Base-by-base conservation (phyloP, 768 basidiomycete genomes). In the Pulveroboletus ravenelii region DNA sequence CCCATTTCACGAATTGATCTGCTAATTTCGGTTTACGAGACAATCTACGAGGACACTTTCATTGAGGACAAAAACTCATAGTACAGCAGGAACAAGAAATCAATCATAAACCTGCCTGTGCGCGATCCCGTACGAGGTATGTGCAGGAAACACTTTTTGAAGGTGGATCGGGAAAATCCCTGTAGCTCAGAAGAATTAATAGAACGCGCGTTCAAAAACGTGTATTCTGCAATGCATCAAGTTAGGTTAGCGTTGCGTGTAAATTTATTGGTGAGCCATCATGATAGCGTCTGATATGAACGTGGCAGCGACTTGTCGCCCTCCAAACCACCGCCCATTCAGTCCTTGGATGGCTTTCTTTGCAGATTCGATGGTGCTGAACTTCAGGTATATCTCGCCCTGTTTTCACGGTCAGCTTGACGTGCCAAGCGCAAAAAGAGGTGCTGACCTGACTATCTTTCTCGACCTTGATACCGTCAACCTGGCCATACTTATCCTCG, bases 341-440 rank as follows among this genome's bases (percentile, higher is more conserved):
- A 99, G 80, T 60, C 92, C 90, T 68, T 89, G 82, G 41, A 96
- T 73, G 35, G 94, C 90, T 51, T 84, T 80, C 65, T 85, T 86
- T 30, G 96, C 91, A 10, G 81, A 74, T 2, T 91, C 90, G 52
- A 93, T 72, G 23, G 77, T 68, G 51, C 81, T 80, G 62, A 98
- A 97, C 71, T 95, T 92, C 67, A 98, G 78, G 69, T 96, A 98
- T 43, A 99, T 96, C 71, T 99, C 93, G 62, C 96, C 95, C 92
- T 97, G 62, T 20, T 20, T 45, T 27, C 57, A 39, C 41, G 49
- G 48, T 60, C 52, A 59, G 42, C 14, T 44, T 31, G 27, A 53
- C 31, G 55, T 38, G 6, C 31, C 39, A 18, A 17, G n/a, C 41
- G 6, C 12, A 2, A 39, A 17, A 48, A n/a, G 47, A 30, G 40